Base-by-base conservation (phyloP, 2,329 filamentous ascomycete genomes). In the Pseudogymnoascus sp. region DNA sequence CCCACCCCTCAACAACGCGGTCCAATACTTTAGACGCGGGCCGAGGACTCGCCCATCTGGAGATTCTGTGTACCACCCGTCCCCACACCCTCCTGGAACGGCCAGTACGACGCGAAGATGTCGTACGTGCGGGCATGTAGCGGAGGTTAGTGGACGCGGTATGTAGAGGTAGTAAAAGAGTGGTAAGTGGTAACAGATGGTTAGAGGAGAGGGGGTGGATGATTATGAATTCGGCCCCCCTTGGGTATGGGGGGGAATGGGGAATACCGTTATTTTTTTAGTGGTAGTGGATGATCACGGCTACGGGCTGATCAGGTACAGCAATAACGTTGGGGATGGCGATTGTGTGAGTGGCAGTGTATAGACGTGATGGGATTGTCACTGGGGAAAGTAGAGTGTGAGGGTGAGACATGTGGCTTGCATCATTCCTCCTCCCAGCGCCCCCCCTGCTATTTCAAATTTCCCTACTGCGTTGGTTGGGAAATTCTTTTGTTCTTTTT, bases 21-120 rank as follows among this genome's bases (percentile, higher is more conserved):
- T 45, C 41, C 41, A 45, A 45, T 45, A 45, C 41, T 45, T 45
- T 45, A 45, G 41, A 45, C 41, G 41, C 41, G 41, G 41, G 41
- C 41, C 41, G 41, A 45, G 41, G 21, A 25, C 40, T 5, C 25
- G 41, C 14, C 18, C 41, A 45, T 45, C 41, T 43, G 21, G 41
- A 45, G 21, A 45, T 12, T 45, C 41, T 7, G 8, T 45, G 41
- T 45, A 14, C 41, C 41, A 45, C 41, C 21, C 41, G 21, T 25
- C 41, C 41, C 21, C 41, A 41, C 41, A 45, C 41, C 41, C 41
- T 45, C 21, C 21, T 45, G 41, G 21, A 14, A 45, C 25, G 25
- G 41, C 21, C 41, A 25, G 41, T 45, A 45, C n/a, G 41, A 25
- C 18, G 41, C 41, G 41, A 45, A 45, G 21, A 21, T 45, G 31